A percentile compares a stretch with the other conserved stretches of the same genome.
These are phyloP conservation scores for Pseudotsuga menziesii DNA, from an alignment of 75 land plant genomes.

Conservation along the genomic window DNA sequence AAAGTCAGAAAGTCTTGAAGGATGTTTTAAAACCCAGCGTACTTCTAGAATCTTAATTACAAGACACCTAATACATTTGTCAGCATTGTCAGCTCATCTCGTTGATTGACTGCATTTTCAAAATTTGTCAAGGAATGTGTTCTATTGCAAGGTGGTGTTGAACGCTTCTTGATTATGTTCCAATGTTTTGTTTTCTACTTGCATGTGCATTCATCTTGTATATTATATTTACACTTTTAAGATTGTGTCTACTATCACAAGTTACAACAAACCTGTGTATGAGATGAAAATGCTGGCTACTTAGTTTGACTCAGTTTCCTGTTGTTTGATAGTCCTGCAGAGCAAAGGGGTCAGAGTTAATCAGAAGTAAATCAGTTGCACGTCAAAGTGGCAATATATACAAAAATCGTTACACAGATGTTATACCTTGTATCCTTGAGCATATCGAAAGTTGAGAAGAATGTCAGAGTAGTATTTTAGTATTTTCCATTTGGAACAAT, in stretches of 20 bases:
- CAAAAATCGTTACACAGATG: conserved; percentile 84
- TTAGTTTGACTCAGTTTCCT: not conserved
- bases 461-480: not conserved
- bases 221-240: not conserved
- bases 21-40: no score
- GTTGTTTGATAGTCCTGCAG: conserved; percentile 31
- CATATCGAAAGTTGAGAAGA: not conserved
- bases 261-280: not conserved
- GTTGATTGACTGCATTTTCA: no score
- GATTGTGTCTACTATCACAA: not conserved
- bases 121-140: no score
- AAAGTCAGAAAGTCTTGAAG: no score
- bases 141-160: not conserved
- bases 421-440: conserved; percentile 68
- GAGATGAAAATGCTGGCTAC: not conserved
- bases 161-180: not conserved
- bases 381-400: conserved; percentile 25
- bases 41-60: no score
- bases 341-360: conserved; percentile 27
- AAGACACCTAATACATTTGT: no score
- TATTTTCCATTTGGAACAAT: not conserved
- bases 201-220: not conserved
- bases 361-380: conserved; percentile 40
- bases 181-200: not conserved
- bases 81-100: no score